Percentiles rank a stretch among this genome's conserved stretches.
These are phyloP conservation scores for Pichia ethanolica DNA, from an alignment of 805 yeast species.

Conservation along the genomic window DNA sequence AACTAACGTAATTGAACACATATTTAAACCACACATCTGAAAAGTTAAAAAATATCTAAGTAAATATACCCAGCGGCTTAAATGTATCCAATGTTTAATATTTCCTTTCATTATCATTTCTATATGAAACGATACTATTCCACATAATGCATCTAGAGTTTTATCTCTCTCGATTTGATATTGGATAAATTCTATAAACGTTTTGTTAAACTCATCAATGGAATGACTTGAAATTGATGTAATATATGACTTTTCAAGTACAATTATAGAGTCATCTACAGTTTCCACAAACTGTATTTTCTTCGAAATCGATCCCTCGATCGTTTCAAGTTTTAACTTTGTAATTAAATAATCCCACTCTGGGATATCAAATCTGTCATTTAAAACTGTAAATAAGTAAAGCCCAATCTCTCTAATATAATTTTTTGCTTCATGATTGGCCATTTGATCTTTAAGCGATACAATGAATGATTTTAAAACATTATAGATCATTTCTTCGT, in stretches of 20 bases:
- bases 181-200: conserved; percentile 10
- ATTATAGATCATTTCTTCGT: neutral
- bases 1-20: conserved; percentile 14
- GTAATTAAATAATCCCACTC: conserved; percentile 15
- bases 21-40: conserved; percentile 12
- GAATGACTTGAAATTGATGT: conserved; percentile 11
- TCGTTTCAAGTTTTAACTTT: conserved; percentile 7
- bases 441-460: neutral
- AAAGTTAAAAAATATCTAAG: conserved; percentile 5
- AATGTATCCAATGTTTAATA: conserved; percentile 20
- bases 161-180: neutral
- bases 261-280: conserved; percentile 15
- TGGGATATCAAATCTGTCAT: conserved; percentile 13
- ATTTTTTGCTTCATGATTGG: conserved; percentile 6
- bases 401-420: conserved; percentile 16
- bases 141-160: conserved; percentile 6
- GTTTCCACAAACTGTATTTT: conserved; percentile 19
- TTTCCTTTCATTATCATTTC: conserved; percentile 5
- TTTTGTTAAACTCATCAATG: conserved; percentile 11
- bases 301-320: conserved; percentile 15
- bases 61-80: conserved; percentile 20
- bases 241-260: conserved; percentile 19
- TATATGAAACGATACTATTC: conserved; percentile 16
- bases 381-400: conserved; percentile 22
- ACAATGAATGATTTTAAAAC: conserved; percentile 1